phyloP scores from a whole-genome alignment of 352 stramenopile genomes.

The Elongisporangium senticosum region DNA sequence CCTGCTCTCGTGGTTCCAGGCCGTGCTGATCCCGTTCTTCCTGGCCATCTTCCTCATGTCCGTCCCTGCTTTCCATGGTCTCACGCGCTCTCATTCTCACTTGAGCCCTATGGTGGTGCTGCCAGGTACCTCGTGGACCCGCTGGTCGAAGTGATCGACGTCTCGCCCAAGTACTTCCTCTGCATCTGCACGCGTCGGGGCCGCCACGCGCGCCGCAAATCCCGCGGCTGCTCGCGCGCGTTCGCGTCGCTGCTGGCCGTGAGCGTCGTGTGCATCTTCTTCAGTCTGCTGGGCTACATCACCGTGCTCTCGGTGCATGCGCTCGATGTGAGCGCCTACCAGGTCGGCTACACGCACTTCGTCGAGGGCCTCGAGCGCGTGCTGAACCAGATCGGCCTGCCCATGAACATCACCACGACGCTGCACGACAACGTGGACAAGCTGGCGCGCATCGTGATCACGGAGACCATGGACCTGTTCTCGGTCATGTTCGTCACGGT shows the following conservation, averaged over 20 bases:
- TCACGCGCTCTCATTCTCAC: not conserved
- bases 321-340: conserved; percentile 75
- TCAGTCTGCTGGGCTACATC: conserved; percentile 82
- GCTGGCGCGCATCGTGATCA: conserved; percentile 75
- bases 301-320: conserved; percentile 83
- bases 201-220: conserved; percentile 67
- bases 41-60: conserved; percentile 86
- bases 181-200: conserved; percentile 79
- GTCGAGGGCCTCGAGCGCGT: conserved; percentile 60
- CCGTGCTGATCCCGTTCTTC: conserved; percentile 83
- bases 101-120: not conserved
- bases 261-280: conserved; percentile 84
- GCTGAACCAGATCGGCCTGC: conserved; percentile 66
- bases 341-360: conserved; percentile 76
- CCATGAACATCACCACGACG: conserved; percentile 85
- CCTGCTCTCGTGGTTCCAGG: conserved; percentile 81
- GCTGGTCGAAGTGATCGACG: conserved; percentile 84
- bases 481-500: conserved; percentile 89
- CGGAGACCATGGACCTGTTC: conserved; percentile 85
- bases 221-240: conserved; percentile 73
- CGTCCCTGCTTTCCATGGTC: conserved; percentile 4
- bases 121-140: conserved; percentile 77
- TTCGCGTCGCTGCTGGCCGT: conserved; percentile 80
- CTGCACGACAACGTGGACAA: conserved; percentile 89
- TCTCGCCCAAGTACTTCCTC: conserved; percentile 83